Evolutionary conservation across 176 grass and related monocot species (phyloP).

Genomic region (Musa beccarii): DNA sequence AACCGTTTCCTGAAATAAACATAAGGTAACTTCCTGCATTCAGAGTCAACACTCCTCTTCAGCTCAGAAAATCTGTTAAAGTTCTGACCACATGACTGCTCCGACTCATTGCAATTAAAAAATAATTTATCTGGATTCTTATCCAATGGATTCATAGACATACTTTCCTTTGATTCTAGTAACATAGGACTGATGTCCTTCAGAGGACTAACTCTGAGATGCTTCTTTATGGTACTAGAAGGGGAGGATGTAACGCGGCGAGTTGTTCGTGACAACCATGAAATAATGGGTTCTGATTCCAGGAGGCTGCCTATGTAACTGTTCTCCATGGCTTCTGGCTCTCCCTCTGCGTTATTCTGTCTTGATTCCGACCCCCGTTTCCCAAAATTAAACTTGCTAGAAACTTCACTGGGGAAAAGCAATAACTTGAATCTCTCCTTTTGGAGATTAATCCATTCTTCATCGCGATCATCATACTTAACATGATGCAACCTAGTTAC

Average conservation of each 20-base stretch:
- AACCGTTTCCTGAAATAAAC: conserved; percentile 82
- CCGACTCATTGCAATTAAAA: conserved; percentile 12
- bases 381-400: conserved; percentile 37
- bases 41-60: conserved; percentile 15
- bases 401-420: conserved; percentile 66
- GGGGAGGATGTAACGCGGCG: conserved; percentile 36
- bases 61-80: conserved; percentile 13
- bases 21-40: conserved; percentile 42
- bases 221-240: conserved; percentile 33
- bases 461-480: conserved; percentile 89
- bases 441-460: conserved; percentile 96
- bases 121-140: conserved; percentile 17
- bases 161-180: conserved; percentile 10
- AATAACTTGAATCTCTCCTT: conserved; percentile 95
- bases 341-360: conserved; percentile 25
- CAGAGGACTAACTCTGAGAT: conserved; percentile 15
- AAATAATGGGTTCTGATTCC: conserved; percentile 50
- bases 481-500: conserved; percentile 67
- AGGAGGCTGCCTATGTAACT: conserved; percentile 30
- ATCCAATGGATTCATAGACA: conserved; percentile 9
- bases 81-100: conserved; percentile 19
- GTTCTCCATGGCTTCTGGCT: conserved; percentile 31
- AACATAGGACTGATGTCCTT: conserved; percentile 6
- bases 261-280: conserved; percentile 38
- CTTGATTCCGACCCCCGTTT: conserved; percentile 33